Conservation (phyloP, 2,329 filamentous ascomycete genomes). For the Epichloe glyceriae region DNA sequence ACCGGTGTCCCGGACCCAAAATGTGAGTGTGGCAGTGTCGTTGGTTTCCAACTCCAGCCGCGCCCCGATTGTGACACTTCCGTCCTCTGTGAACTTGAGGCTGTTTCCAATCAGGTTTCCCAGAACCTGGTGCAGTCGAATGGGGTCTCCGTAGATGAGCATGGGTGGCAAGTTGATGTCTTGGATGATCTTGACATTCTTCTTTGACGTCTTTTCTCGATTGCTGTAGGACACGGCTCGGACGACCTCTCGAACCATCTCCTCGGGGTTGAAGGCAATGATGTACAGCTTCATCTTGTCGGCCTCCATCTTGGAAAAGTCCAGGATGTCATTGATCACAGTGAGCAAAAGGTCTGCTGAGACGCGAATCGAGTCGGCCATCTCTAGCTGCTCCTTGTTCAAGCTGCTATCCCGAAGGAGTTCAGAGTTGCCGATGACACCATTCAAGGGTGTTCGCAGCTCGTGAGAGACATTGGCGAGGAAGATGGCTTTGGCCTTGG, state of each 20-base stretch:
- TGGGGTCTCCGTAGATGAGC: slow-evolving; percentile 53
- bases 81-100: slow-evolving; percentile 83
- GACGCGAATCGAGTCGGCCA: slow-evolving; percentile 74
- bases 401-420: slow-evolving; percentile 64
- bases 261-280: slow-evolving; percentile 53
- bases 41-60: slow-evolving; percentile 57
- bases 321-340: slow-evolving; percentile 91
- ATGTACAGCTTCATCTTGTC: slow-evolving; percentile 74
- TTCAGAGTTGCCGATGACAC: slow-evolving; percentile 81
- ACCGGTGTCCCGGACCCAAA: slow-evolving; percentile 79
- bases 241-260: slow-evolving; percentile 55
- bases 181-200: slow-evolving; percentile 50
- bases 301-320: slow-evolving; percentile 89
- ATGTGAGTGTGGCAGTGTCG: slow-evolving; percentile 61
- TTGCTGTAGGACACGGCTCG: slow-evolving; percentile 55
- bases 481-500: slow-evolving; percentile 73
- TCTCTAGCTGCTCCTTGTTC: slow-evolving; percentile 66
- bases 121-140: slow-evolving; percentile 53
- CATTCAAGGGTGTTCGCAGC: slow-evolving; percentile 69
- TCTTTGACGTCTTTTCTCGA: slow-evolving; percentile 46
- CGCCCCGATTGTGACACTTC: slow-evolving; percentile 73
- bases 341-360: slow-evolving; percentile 79
- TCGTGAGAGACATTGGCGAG: slow-evolving; percentile 71
- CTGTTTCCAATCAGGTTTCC: slow-evolving; percentile 87
- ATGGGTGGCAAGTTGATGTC: slow-evolving; percentile 67